Evolutionary conservation across 495 filamentous ascomycete genomes (phyloP), one percentile per base, ranked within the genome.

Genomic region (Xylaria intraflava): DNA sequence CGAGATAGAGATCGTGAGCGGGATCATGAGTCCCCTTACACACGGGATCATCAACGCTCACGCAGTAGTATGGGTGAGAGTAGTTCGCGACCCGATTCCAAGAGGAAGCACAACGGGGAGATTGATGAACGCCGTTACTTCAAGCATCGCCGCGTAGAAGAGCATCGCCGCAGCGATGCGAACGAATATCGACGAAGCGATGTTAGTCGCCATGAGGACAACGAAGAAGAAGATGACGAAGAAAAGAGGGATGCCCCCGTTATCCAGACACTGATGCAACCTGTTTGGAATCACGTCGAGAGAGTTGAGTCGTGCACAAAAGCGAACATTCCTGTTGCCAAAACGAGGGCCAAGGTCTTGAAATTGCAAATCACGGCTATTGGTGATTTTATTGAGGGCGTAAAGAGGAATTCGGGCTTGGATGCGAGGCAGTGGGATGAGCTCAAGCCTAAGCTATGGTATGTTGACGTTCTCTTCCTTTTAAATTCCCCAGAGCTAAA

Each of bases 401-500:
- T 77, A 27, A 66, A 66, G 12, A 60, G 72, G 53, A 71, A 67
- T 16, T 65, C 63, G 17, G 65, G 60, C 6, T 51, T 68, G 45
- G 46, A 26, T 47, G 49, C 55, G 36, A 62, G 58, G 19, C 66
- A 71, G 27, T 51, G 72, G 24, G 73, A 72, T 23, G 66, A 65
- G 26, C 58, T 76, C 7, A 73, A 75, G 50, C 70, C 72, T 19
- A 67, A 74, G 49, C 68, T 76, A 52, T 76, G 73, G 73, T 75
- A 63, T 54, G 72, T 67, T 9, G 1, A 16, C 0, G 14, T 9
- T 26, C 46, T 42, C 35, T 55, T 56, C 11, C 42, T 17, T 31
- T 36, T 16, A 22, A n/a, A n/a, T n/a, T 14, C 10, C 23, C 20
- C 9, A 0, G 29, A 58, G 57, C 42, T 49, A 44, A 53, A 44